phyloP scores from a whole-genome alignment of 371 early-diverging fungal species.

The Zopfochytrium polystomum region DNA sequence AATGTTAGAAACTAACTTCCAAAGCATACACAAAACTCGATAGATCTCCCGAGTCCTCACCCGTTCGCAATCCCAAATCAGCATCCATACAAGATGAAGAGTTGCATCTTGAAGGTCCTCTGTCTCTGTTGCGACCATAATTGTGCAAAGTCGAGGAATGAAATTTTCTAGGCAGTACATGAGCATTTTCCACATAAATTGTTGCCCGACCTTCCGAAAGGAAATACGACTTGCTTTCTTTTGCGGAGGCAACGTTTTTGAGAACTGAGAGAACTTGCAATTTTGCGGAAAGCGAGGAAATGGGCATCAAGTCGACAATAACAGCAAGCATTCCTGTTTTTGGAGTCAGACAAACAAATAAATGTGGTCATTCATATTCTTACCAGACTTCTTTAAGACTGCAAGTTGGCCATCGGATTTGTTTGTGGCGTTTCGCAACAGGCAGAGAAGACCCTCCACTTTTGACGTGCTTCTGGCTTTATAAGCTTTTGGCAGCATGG shows the following conservation, averaged over 20 bases:
- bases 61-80: too few species aligned
- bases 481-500: slow-evolving; percentile 6
- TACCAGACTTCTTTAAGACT: slow-evolving; percentile 24
- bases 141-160: too few species aligned
- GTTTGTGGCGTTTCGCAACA: slow-evolving; percentile 18
- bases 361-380: neutral
- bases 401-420: slow-evolving; percentile 25
- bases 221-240: slow-evolving; percentile 34
- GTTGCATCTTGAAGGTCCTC: too few species aligned
- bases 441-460: slow-evolving; percentile 9
- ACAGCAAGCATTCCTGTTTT: slow-evolving; percentile 16
- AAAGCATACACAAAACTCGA: too few species aligned
- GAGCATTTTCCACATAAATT: too few species aligned
- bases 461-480: slow-evolving; percentile 20
- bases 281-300: slow-evolving; percentile 1
- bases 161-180: too few species aligned
- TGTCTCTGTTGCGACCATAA: too few species aligned
- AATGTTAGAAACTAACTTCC: too few species aligned
- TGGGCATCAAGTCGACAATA: slow-evolving; percentile 16
- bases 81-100: too few species aligned
- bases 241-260: slow-evolving; percentile 25
- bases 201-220: too few species aligned
- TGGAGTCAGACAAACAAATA: neutral
- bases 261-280: slow-evolving; percentile 19
- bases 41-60: too few species aligned